phyloP scores from a whole-genome alignment of 257 asterid genomes.

The Nicotiana benthamiana region DNA sequence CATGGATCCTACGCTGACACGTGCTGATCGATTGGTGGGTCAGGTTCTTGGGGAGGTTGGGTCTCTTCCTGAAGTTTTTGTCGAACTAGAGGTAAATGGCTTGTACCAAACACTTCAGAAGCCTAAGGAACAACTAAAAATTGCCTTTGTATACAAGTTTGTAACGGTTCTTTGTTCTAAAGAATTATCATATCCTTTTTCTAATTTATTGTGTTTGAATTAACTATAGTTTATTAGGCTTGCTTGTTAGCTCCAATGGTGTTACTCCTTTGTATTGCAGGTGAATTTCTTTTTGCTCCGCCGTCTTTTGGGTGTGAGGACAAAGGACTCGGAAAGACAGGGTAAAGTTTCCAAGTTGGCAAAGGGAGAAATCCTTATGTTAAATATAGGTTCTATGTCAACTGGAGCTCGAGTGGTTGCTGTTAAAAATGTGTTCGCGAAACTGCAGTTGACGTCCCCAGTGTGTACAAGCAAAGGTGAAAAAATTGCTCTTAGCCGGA shows the following conservation, averaged over 20 bases:
- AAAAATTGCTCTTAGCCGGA: constrained; percentile 85
- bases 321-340: constrained; percentile 85
- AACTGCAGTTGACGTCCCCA: constrained; percentile 86
- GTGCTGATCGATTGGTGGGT: constrained; percentile 98
- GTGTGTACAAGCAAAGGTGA: constrained; percentile 97
- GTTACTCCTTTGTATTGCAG: constrained; percentile 26
- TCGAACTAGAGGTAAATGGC: constrained; percentile 72
- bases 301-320: constrained; percentile 86
- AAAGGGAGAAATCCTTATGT: constrained; percentile 90
- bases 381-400: constrained; percentile 97
- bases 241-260: neutral
- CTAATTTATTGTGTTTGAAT: neutral
- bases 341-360: constrained; percentile 83
- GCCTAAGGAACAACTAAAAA: neutral
- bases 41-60: constrained; percentile 99
- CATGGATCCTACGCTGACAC: constrained; percentile 97
- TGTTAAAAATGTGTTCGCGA: constrained; percentile 79
- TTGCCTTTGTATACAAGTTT: neutral
- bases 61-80: constrained; percentile 83
- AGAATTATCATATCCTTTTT: neutral
- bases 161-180: neutral
- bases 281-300: constrained; percentile 87
- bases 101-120: neutral
- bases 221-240: neutral
- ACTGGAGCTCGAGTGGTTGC: constrained; percentile 94